Evolutionary conservation across 768 basidiomycete species (phyloP), one percentile per base, ranked within the genome.

Genomic region (Termitomyces sp.): DNA sequence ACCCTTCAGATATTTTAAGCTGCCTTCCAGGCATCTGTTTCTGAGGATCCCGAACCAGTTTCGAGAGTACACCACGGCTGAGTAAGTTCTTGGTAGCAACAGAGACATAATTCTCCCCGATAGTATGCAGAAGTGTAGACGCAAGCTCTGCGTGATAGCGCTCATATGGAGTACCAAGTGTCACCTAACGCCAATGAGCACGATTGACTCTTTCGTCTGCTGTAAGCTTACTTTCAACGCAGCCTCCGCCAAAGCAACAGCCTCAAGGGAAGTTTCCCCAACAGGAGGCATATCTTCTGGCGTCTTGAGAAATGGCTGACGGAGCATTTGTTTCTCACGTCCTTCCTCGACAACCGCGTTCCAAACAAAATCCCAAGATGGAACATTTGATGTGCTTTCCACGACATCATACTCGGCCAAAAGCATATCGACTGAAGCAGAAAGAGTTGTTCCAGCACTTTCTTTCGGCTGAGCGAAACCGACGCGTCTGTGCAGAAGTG

Each of bases 291-390:
- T 75, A 11, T 76, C 74, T 54, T 81, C 79, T 2, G 72, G 66
- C 17, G 76, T 75, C 32, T 71, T 74, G 20, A 80, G 79, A 66
- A 90, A 85, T 6, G 86, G 76, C 54, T 85, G 80, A 53, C 80
- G 79, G 37, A 86, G 74, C 56, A 91, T 71, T 46, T 81, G 81
- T 69, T 87, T 89, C 70, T 92, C 92, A 46, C 92, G 84, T 11
- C 82, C 81, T 69, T 93, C 91, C 66, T 92, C 91, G 1, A 89
- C 87, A 15, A 78, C 69, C 1, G 81, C 79, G 65, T 80, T 88
- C 86, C 87, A 92, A 73, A 93, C 78, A 68, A 89, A 90, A 62
- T 92, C 90, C 83, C 84, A 91, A 5, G 78, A 63, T 0, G 87
- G 82, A 1, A 74, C 71, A 11, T 67, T 69, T 4, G 71, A 69